Base-by-base conservation (phyloP, 2,329 filamentous ascomycete species). In the Cladophialophora exuberans region DNA sequence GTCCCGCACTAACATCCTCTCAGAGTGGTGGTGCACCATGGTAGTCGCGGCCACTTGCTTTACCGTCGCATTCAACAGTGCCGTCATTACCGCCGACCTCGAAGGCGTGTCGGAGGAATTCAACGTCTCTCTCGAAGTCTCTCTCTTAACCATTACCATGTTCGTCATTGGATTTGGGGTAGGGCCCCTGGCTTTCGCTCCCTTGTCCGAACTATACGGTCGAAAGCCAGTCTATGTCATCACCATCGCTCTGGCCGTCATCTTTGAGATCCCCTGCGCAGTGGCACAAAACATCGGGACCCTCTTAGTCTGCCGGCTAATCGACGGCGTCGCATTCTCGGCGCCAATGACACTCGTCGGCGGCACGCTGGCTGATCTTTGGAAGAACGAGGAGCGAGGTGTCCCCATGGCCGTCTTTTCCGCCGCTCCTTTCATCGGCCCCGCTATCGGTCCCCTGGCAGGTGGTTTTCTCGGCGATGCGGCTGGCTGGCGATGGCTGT, bases 401-500 rank as follows among this genome's bases (percentile, higher is more conserved):
- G 86, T 94, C 1, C 88, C 90, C 15, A 94, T 95, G 89, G 89
- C 89, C 2, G 87, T 88, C 13, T 95, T 94, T 70, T 87, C 83
- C 10, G 89, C 89, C 2, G 89, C 89, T 0, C 90, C 90, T 0
- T 94, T 94, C 25, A 80, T 93, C 39, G 90, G 90, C 0, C 90
- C 90, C 44, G 89, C 88, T 1, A 85, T 89, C 61, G 87, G 87
- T 57, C 87, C 88, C 6, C 79, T 96, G 1, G 80, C 87, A 5
- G 91, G 90, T 62, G 90, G 89, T 9, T 95, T 85, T 68, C 76
- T 94, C 1, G 80, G 81, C 6, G 87, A 91, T 63, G 82, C 81
- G 0, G 73, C 77, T 0, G 86, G 86, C 31, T 94, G 90, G 90
- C 77, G 89, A 62, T 94, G 89, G 88, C 77, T 94, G 0, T 94